Percentiles rank a stretch among this genome's conserved stretches.
Conservation (phyloP, 2,329 filamentous ascomycete species). For the Epichloe brachyelytri region DNA sequence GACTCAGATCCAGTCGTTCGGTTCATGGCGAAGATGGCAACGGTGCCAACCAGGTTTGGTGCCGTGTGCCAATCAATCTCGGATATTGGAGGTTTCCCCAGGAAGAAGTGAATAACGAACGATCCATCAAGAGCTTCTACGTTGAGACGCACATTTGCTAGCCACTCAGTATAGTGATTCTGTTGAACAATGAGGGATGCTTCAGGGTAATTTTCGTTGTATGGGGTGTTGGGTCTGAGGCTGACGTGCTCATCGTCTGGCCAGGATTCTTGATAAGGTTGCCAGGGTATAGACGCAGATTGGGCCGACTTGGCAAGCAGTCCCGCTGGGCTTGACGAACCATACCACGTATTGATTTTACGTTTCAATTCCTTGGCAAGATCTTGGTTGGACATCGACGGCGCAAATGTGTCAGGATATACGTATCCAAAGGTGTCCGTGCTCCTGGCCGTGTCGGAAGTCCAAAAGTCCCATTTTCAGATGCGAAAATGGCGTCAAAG, state of each 20-base stretch:
- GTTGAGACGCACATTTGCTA: constrained; percentile 50
- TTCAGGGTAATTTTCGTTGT: constrained; percentile 13
- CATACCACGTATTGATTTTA: constrained; percentile 40
- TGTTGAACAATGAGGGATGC: constrained; percentile 21
- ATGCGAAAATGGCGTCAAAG: constrained; percentile 56
- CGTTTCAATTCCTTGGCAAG: constrained; percentile 21
- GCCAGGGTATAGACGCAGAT: not conserved
- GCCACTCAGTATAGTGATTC: constrained; percentile 47
- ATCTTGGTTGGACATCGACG: constrained; percentile 12
- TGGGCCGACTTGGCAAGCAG: constrained; percentile 6
- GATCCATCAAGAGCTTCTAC: constrained; percentile 48
- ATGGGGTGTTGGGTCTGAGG: constrained; percentile 15
- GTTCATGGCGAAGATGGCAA: constrained; percentile 40
- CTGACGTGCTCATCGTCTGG: not conserved
- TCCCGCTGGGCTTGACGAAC: constrained; percentile 17
- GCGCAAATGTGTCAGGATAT: constrained; percentile 47
- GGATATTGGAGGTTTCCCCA: constrained; percentile 39
- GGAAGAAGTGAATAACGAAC: constrained; percentile 53
- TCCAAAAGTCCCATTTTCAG: constrained; percentile 51
- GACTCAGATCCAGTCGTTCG: constrained; percentile 18
- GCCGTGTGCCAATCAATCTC: constrained; percentile 36
- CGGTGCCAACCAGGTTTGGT: constrained; percentile 46
- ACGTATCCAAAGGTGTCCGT: constrained; percentile 57
- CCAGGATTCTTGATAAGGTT: not conserved
- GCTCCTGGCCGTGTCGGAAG: constrained; percentile 46